Evolutionary conservation across 1,284 basidiomycete genomes (phyloP).

Genomic region (Cutaneotrichosporon mucoides): DNA sequence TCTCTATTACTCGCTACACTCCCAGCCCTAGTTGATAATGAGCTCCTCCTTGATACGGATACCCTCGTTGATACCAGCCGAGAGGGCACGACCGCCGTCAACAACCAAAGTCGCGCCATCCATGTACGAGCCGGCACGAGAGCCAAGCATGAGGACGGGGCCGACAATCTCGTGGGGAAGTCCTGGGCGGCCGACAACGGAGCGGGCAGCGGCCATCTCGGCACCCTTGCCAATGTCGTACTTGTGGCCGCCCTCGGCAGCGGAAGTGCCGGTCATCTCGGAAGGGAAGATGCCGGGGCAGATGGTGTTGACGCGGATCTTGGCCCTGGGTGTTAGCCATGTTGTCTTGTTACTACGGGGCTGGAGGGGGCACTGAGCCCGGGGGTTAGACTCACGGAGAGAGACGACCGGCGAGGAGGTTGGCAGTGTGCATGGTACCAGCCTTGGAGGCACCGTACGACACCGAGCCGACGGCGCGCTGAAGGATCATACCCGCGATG

Average conservation of each 20-base stretch:
- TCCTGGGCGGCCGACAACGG: conserved; percentile 41
- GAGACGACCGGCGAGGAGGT: conserved; percentile 33
- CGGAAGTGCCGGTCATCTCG: conserved; percentile 36
- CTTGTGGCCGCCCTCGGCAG: conserved; percentile 15
- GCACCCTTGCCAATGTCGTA: conserved; percentile 24
- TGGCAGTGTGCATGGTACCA: conserved; percentile 31
- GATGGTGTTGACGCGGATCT: conserved; percentile 44
- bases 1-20: too few species aligned
- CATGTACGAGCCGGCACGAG: conserved; percentile 41
- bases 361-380: too few species aligned
- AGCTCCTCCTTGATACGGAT: conserved; percentile 30
- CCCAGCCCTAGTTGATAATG: conserved; percentile 14
- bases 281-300: conserved; percentile 39
- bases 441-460: conserved; percentile 48
- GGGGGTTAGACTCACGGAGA: conserved; percentile 24
- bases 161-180: conserved; percentile 45
- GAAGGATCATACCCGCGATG: conserved; percentile 41
- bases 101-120: conserved; percentile 40
- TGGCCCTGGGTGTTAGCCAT: conserved; percentile 18
- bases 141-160: conserved; percentile 39
- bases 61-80: conserved; percentile 35
- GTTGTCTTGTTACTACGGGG: too few species aligned
- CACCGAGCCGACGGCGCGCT: conserved; percentile 30
- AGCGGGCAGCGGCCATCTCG: conserved; percentile 28
- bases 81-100: conserved; percentile 45